phyloP scores from a whole-genome alignment of 108 stramenopile species.

The Discostella pseudostelligera region DNA sequence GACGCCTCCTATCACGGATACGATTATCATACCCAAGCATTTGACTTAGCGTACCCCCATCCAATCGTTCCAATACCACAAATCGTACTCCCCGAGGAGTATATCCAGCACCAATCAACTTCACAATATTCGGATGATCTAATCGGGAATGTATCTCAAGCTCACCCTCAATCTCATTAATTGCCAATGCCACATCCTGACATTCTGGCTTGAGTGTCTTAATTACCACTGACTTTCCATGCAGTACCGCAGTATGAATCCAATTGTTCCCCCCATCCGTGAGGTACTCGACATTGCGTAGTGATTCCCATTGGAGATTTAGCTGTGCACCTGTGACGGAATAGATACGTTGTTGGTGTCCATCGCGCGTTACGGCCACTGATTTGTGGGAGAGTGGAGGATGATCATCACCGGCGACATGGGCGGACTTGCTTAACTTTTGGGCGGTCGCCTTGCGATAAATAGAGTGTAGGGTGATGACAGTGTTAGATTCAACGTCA shows the following conservation, averaged over 20 bases:
- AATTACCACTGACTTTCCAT: constrained; percentile 79
- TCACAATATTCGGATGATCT: constrained; percentile 77
- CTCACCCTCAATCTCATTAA: constrained; percentile 90
- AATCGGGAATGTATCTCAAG: constrained; percentile 74
- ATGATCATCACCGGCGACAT: constrained; percentile 3
- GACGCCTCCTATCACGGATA: constrained; percentile 84
- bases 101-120: constrained; percentile 78
- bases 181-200: constrained; percentile 83
- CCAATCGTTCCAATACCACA: constrained; percentile 85
- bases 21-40: constrained; percentile 89
- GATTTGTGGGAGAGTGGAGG: constrained; percentile 5
- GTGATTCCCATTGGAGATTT: constrained; percentile 77
- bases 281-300: constrained; percentile 87
- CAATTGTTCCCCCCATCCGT: constrained; percentile 91
- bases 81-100: constrained; percentile 82
- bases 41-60: constrained; percentile 89
- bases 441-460: neutral
- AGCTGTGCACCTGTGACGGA: constrained; percentile 77
- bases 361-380: constrained; percentile 28
- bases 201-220: constrained; percentile 91
- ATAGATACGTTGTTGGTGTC: constrained; percentile 37
- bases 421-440: constrained; percentile 35
- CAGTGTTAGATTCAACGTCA: neutral
- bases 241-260: constrained; percentile 87
- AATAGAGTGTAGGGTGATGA: neutral